Conservation (phyloP, 1,139 yeast genomes). For the Suhomyces panamericanus region DNA sequence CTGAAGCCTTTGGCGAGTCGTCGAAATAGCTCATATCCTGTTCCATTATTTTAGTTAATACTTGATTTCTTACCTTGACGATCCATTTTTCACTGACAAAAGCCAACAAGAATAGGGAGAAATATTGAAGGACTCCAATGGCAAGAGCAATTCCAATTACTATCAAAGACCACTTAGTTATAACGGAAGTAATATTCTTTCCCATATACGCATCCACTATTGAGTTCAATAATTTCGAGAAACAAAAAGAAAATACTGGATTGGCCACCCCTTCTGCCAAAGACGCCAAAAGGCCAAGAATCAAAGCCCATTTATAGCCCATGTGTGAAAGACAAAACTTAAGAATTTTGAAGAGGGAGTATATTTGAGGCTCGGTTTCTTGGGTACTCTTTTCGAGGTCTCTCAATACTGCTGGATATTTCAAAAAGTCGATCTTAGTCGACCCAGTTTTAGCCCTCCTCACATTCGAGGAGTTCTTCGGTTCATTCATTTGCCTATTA, state of each 20-base stretch:
- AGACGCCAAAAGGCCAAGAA: conserved; percentile 55
- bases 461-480: too few relatives aligned
- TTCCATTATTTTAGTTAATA: conserved; percentile 49
- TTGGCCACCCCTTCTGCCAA: conserved; percentile 60
- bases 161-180: conserved; percentile 66
- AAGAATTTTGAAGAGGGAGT: conserved; percentile 37
- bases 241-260: conserved; percentile 78
- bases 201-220: conserved; percentile 48
- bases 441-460: neutral
- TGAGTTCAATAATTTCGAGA: conserved; percentile 65
- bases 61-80: conserved; percentile 47
- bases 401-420: conserved; percentile 27
- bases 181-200: conserved; percentile 21
- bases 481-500: too few relatives aligned
- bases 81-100: conserved; percentile 72
- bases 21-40: conserved; percentile 62
- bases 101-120: conserved; percentile 52
- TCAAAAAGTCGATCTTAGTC: conserved; percentile 17
- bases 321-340: conserved; percentile 35
- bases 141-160: conserved; percentile 59
- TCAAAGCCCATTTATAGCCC: conserved; percentile 36
- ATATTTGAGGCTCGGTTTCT: conserved; percentile 11
- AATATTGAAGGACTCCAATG: conserved; percentile 60
- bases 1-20: conserved; percentile 47
- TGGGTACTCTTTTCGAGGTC: conserved; percentile 20